Base-by-base conservation (phyloP, 257 asterid genomes). In the Nicotiana sylvestris region DNA sequence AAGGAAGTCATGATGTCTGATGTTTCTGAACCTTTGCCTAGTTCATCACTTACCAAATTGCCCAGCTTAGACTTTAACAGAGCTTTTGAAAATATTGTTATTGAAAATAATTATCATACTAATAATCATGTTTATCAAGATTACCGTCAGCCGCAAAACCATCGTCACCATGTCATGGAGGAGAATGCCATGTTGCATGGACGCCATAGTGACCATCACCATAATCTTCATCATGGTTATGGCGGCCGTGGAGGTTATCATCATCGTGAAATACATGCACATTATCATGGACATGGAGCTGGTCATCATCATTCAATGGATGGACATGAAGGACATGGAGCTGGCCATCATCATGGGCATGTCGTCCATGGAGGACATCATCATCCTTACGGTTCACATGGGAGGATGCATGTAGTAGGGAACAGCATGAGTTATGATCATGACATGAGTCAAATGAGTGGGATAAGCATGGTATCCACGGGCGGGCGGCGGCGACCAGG, bases 41-140 rank as follows among this genome's bases (percentile, higher is more conserved):
- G 86, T 0, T 37, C 87, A 0, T 39, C 86, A 18, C 32, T 91
- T 12, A 68, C 89, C 76, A 91, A 87, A 84, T 82, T 89, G 29
- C 98, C 98, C 1, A 91, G 98, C 89, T 51, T 94, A 5, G 98
- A 94, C 85, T 92, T 94, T 84, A 92, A 39, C 84, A 88, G 85
- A 64, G 91, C 84, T 65, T 55, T 92, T 6, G 89, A 91, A 82
- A 89, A 92, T 25, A 46, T 87, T 0, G 84, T 89, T 43, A 72
- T 67, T 8, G 89, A 72, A 16, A 72, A 30, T 61, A 66, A 84
- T 30, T 60, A 61, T 81, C 43, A 21, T 7, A 15, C 81, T n/a
- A 51, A 27, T 11, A 9, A 15, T 39, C 17, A 21, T 29, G 81
- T 85, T 16, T 27, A 77, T 15, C 80, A 83, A n/a, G 66, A 77